Percentiles rank a stretch among this genome's conserved stretches.
These are phyloP conservation scores for Hypsizygus ulmarius DNA, from an alignment of 1,284 basidiomycete genomes.

Conservation along the genomic window DNA sequence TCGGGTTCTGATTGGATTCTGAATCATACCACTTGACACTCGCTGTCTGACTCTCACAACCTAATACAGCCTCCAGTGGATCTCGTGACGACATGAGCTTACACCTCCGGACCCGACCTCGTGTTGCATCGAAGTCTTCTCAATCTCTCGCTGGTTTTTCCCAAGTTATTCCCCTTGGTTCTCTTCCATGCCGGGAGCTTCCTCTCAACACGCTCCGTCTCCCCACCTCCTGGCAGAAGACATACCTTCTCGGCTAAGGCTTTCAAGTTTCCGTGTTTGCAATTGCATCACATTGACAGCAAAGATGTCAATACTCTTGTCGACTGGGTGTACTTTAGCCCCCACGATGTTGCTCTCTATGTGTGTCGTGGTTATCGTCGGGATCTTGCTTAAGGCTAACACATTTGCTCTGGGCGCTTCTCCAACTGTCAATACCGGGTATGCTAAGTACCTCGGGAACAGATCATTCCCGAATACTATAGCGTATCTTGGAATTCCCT, in stretches of 20 bases:
- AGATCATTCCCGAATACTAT: conserved; percentile 49
- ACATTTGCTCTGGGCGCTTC: conserved; percentile 4
- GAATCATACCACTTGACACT: no score
- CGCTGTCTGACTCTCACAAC: no score
- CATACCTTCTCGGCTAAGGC: no score
- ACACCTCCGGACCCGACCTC: no score
- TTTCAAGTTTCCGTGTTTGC: no score
- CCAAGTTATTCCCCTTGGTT: not conserved
- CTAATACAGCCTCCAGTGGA: no score
- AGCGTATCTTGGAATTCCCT: conserved; percentile 55
- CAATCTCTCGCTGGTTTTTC: conserved; percentile 2
- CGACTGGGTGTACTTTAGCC: not conserved
- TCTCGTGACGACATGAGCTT: not conserved
- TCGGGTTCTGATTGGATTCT: no score
- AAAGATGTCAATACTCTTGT: conserved; percentile 5
- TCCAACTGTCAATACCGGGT: conserved; percentile 45
- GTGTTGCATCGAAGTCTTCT: not conserved
- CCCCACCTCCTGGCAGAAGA: not conserved
- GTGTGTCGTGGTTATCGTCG: conserved; percentile 10
- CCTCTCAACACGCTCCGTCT: not conserved
- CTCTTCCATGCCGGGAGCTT: not conserved
- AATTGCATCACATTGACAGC: not conserved
- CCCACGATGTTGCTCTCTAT: conserved; percentile 16
- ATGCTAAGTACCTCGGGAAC: conserved; percentile 53
- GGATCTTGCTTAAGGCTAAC: conserved; percentile 11